These are phyloP conservation scores for Monilinia aucupariae DNA, from an alignment of 2,329 filamentous ascomycete genomes.

Conservation along the genomic window DNA sequence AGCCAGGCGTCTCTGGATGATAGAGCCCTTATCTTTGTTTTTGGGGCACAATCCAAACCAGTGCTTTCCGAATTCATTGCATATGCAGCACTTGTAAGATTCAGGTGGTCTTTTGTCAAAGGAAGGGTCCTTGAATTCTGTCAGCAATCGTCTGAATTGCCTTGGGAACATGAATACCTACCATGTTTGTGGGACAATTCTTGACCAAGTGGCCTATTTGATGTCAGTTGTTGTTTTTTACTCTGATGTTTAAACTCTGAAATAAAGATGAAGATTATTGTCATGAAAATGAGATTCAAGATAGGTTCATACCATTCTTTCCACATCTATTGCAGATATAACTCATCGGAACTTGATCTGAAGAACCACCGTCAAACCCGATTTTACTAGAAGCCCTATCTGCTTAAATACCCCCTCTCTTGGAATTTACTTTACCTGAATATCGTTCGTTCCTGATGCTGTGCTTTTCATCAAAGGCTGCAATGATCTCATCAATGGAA, in stretches of 20 bases:
- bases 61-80: conserved; percentile 36
- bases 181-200: conserved; percentile 41
- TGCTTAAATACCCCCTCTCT: neutral
- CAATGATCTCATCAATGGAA: conserved; percentile 17
- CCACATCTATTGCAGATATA: conserved; percentile 32
- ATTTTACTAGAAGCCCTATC: neutral
- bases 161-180: neutral
- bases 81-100: conserved; percentile 37
- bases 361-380: neutral
- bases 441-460: neutral
- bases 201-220: conserved; percentile 39
- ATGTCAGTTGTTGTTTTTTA: conserved; percentile 7
- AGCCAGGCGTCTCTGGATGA: conserved; percentile 34
- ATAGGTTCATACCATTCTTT: conserved; percentile 22
- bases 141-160: neutral
- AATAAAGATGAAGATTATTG: neutral
- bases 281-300: neutral
- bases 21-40: conserved; percentile 35
- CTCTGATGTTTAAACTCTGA: neutral
- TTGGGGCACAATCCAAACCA: conserved; percentile 37
- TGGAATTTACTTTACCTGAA: neutral
- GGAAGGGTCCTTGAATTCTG: conserved; percentile 31
- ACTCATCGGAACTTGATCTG: conserved; percentile 12
- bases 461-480: conserved; percentile 16
- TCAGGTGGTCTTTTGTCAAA: conserved; percentile 35